Evolutionary conservation across 2,329 filamentous ascomycete genomes (phyloP), one percentile per base, ranked within the genome.

Genomic region (Colletotrichum sp.): DNA sequence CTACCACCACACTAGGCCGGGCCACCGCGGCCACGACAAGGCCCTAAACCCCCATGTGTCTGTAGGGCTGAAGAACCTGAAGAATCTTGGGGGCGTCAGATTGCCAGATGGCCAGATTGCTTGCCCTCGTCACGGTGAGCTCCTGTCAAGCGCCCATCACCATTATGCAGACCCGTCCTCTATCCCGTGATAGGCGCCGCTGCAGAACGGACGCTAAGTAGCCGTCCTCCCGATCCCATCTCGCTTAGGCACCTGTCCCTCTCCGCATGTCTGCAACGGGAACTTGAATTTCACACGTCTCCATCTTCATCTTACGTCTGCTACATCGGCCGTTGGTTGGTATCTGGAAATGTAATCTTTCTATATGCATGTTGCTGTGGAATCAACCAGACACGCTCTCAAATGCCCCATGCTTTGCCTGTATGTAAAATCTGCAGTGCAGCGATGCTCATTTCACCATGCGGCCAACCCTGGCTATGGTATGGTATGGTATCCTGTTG

Each of bases 381-480:
- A 73, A 76, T 60, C 64, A 72, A 63, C 32, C 70, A 67, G 52
- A 72, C 72, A 63, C 69, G 72, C 72, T 63, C 55, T 71, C 25
- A 34, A 27, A 73, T 73, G 64, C 63, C 61, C 63, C 69, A 70
- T 70, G 28, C n/a, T 30, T 30, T 72, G 36, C 22, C 63, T 67
- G 27, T 30, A 22, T 67, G 12, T 30, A 22, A 36, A 59, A 27
- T 71, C 34, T 65, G 28, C 48, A 57, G 27, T 61, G 57, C 28
- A 32, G 57, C 60, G 48, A 63, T 59, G 36, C 44, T 69, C 64
- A 65, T 52, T 69, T 61, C 28, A 52, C 28, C 59, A 59, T 48
- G 73, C 73, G 64, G 69, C 69, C 39, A 36, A 32, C 39, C 32
- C 59, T 69, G 27, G 61, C 55, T 57, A 30, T 52, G 22, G 39